Percentiles rank a stretch among this genome's conserved stretches.
These are phyloP conservation scores for Magnaporthiopsis poae DNA, from an alignment of 2,329 filamentous ascomycete species.

Conservation along the genomic window DNA sequence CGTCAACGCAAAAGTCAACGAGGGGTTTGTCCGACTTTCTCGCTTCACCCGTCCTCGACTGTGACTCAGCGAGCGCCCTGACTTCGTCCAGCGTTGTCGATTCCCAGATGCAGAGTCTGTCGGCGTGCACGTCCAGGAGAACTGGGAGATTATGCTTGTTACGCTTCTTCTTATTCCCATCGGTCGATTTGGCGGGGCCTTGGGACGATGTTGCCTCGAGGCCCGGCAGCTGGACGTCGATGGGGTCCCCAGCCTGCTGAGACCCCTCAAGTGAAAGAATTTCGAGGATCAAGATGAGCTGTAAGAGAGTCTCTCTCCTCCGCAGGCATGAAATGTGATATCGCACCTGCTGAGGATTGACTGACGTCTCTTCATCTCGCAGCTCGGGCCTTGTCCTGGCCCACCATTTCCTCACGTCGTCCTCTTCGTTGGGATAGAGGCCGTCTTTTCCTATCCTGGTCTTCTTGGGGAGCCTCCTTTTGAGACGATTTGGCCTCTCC, in stretches of 20 bases:
- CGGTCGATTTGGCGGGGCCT: conserved; percentile 18
- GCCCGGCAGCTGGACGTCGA: conserved; percentile 37
- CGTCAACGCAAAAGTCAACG: conserved; percentile 68
- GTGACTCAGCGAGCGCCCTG: conserved; percentile 39
- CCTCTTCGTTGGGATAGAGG: conserved; percentile 57
- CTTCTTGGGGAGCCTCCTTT: conserved; percentile 49
- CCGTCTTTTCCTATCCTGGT: conserved; percentile 59
- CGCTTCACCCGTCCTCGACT: conserved; percentile 25
- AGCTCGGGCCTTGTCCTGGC: conserved; percentile 40
- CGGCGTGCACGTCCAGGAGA: conserved; percentile 63
- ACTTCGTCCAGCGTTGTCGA: conserved; percentile 57
- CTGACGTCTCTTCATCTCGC: conserved; percentile 35
- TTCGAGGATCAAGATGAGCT: conserved; percentile 71
- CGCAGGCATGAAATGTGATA: conserved; percentile 56
- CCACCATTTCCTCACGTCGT: conserved; percentile 63
- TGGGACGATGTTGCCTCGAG: conserved; percentile 24
- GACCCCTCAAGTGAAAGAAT: conserved; percentile 57
- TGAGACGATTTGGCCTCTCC: conserved; percentile 23
- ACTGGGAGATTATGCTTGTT: conserved; percentile 54
- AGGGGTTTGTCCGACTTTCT: conserved; percentile 41
- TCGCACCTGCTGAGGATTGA: conserved; percentile 45
- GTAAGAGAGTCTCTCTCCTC: conserved; percentile 67
- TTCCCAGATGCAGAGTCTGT: conserved; percentile 76
- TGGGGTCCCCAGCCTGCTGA: conserved; percentile 28
- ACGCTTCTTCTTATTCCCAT: conserved; percentile 39